A percentile compares a stretch with the other conserved stretches of the same genome.
These are phyloP conservation scores for Teunomyces tritomae DNA, from an alignment of 805 yeast genomes.

Conservation along the genomic window DNA sequence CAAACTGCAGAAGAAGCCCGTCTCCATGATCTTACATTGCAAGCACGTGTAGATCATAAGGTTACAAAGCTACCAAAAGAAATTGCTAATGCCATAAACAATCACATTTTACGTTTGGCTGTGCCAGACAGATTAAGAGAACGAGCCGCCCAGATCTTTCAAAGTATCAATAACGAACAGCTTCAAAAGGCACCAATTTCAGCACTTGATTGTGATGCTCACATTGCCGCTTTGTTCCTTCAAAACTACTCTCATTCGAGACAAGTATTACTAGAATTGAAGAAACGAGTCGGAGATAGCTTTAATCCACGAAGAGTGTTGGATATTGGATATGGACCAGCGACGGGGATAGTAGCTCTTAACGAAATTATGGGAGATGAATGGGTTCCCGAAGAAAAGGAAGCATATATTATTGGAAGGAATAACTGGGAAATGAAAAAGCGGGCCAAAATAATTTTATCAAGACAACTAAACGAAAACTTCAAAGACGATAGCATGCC, in stretches of 20 bases:
- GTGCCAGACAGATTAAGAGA: conserved; percentile 64
- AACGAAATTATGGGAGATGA: conserved; percentile 75
- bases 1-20: conserved; percentile 51
- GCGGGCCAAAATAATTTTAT: conserved; percentile 72
- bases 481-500: conserved; percentile 12
- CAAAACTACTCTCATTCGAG: conserved; percentile 74
- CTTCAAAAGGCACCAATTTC: conserved; percentile 49
- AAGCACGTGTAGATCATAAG: conserved; percentile 52
- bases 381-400: conserved; percentile 61
- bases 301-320: conserved; percentile 68
- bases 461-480: conserved; percentile 59
- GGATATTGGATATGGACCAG: conserved; percentile 89
- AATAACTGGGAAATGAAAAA: conserved; percentile 62
- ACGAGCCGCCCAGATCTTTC: conserved; percentile 56
- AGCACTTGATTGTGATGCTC: conserved; percentile 66
- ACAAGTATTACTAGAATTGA: conserved; percentile 66
- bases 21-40: conserved; percentile 53
- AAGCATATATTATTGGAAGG: conserved; percentile 69
- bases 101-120: conserved; percentile 58
- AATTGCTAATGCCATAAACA: conserved; percentile 57
- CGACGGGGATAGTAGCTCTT: conserved; percentile 83
- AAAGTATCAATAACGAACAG: conserved; percentile 49
- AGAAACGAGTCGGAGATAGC: conserved; percentile 47
- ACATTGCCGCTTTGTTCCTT: conserved; percentile 73
- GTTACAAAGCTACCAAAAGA: conserved; percentile 55